Evolutionary conservation across 192 early-diverging fungal genomes (phyloP), one percentile per base, ranked within the genome.

Genomic region (Coemansia sp.): DNA sequence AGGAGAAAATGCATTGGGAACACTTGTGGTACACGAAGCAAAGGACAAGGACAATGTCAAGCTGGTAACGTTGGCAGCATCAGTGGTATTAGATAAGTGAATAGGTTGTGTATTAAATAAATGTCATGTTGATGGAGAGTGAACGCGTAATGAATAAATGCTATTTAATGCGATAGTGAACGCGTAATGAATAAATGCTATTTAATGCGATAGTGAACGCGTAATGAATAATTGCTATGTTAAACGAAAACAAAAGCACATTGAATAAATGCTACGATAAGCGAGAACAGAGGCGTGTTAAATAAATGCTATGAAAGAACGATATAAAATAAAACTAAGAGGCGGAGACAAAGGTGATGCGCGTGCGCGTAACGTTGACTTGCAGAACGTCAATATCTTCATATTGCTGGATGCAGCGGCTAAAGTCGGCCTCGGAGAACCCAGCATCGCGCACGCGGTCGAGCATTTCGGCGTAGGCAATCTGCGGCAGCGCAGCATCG

Each of bases 361-460:
- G 80, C 25, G 86, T 86, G 46, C 83, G 84, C 18, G 77, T 76
- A 38, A 79, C 73, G 67, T 85, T 86, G 21, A 85, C 68, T 60
- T 85, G 84, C 81, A 87, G 84, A 52, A 97, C 81, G 69, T 92
- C 83, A 60, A 92, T 80, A n/a, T 87, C 82, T 64, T 84, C 78
- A 68, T 94, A 94, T 55, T 83, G 81, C 50, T 86, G 67, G 44
- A 95, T 65, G 63, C 88, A 88, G 47, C 90, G 84, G 50, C 86
- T 68, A 44, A 97, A 73, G 67, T 95, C 88, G 38, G 84, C 83
- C 49, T 91, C 86, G 49, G 85, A 91, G 66, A 79, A 94, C 17
- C 92, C 92, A 62, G 87, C 89, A 23, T 86, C 84, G 38, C 88
- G 78, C 26, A 91, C 86, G 25, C 88, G 85, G 31, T 88, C 86